Evolutionary conservation across 768 basidiomycete genomes (phyloP), one percentile per base, ranked within the genome.

Genomic region (Pleurotus salmoneostramineus): DNA sequence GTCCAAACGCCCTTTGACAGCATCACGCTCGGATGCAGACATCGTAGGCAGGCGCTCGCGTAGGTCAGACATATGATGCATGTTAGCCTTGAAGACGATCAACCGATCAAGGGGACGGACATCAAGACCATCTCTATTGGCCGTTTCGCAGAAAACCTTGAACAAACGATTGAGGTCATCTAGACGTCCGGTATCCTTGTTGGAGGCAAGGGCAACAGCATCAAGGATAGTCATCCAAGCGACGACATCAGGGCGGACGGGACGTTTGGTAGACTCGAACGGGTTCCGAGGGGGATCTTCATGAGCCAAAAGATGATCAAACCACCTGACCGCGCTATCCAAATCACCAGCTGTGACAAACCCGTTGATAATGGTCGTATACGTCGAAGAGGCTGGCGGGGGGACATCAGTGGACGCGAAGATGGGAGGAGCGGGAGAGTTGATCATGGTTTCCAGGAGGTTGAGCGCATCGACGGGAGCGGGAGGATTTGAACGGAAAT

Each of bases 371-470:
- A 92, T 78, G 0, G 75, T 71, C 5, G 79, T 77, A 65, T 85
- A 93, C 0, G 90, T 90, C 0, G 83, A 79, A 1, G 82, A 74
- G 11, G 82, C 77, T 0, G 88, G 84, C 0, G 74, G 75, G 1
- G 89, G 89, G 37, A 80, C 60, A 56, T 83, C 80, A 0, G 65
- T 57, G 1, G 74, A 58, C 14, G 63, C 63, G 43, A 79, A 78
- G 1, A 64, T 58, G 6, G 69, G 64, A 15, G 75, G 71, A 0
- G 75, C 63, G 6, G 70, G 57, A 0, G 80, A 72, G 57, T 81
- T 76, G 69, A 93, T 72, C 89, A 94, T 93, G 60, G 78, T 71
- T 56, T 89, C 84, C 43, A 95, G 72, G 2, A 94, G 69, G 21
- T 69, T 82, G 7, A 93, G 64, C 6, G 85, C 93, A 46, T 79